A percentile compares a stretch with the other conserved stretches of the same genome.
Conservation (phyloP, 2,329 filamentous ascomycete genomes). For the Trichoderma breve region DNA sequence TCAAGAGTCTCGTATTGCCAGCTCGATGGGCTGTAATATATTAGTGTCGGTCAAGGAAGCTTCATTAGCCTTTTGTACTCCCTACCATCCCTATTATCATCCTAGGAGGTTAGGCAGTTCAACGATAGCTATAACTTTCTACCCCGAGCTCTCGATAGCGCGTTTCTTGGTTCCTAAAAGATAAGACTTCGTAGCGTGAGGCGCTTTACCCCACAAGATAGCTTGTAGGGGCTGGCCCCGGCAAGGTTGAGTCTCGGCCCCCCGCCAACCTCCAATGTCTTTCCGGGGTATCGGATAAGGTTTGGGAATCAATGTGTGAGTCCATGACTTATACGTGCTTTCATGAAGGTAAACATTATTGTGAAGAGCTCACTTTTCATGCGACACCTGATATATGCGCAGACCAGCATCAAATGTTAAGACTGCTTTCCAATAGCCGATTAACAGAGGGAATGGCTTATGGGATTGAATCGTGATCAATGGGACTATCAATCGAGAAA, state of each 20-base stretch:
- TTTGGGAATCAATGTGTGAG: not conserved
- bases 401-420: not conserved
- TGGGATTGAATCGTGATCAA: not conserved
- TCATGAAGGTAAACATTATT: not conserved
- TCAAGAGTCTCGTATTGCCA: not conserved
- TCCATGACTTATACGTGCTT: not conserved
- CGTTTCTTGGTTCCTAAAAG: not conserved
- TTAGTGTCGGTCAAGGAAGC: not conserved
- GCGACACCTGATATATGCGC: not conserved
- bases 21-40: not conserved
- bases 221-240: not conserved
- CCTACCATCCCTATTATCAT: not conserved
- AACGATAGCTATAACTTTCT: not conserved
- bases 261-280: not conserved
- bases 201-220: not conserved
- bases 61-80: not conserved
- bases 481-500: not conserved
- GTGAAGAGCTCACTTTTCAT: not conserved
- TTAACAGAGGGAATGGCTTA: too few relatives aligned
- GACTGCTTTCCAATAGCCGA: rapidly evolving
- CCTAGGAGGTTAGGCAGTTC: not conserved
- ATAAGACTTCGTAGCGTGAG: not conserved
- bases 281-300: not conserved
- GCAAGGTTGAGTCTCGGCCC: not conserved
- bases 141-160: not conserved